Conservation (phyloP, 306 rosid species). For the Prunus mongolica region DNA sequence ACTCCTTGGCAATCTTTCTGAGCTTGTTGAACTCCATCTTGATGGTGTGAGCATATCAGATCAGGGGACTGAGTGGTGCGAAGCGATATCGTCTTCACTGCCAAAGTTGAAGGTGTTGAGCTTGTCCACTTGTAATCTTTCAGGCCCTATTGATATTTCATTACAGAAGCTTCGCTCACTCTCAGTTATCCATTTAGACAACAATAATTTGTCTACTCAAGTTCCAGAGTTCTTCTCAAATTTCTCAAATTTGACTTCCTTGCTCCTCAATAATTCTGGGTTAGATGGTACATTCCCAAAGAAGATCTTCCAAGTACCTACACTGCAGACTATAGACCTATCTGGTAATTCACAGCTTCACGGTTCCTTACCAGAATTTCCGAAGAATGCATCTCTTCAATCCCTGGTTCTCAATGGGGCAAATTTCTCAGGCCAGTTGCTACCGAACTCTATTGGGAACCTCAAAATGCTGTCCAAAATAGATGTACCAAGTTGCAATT, state of each 20-base stretch:
- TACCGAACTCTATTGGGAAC: slow-evolving; percentile 24
- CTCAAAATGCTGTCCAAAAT: slow-evolving; percentile 12
- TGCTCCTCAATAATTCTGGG: neutral
- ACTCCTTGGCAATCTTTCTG: slow-evolving; percentile 21
- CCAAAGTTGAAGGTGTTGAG: slow-evolving; percentile 23
- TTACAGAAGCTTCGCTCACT: slow-evolving; percentile 14
- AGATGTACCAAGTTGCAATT: slow-evolving; percentile 12
- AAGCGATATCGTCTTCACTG: slow-evolving; percentile 20
- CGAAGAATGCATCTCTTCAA: neutral
- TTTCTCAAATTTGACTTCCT: slow-evolving; percentile 21
- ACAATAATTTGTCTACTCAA: neutral
- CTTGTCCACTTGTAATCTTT: slow-evolving; percentile 11
- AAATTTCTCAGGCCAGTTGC: slow-evolving; percentile 10
- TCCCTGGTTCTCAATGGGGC: neutral
- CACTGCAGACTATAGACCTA: slow-evolving; percentile 18
- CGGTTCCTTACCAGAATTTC: slow-evolving; percentile 29
- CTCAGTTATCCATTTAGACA: slow-evolving; percentile 13
- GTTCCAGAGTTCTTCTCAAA: slow-evolving; percentile 23
- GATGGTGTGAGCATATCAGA: slow-evolving; percentile 46
- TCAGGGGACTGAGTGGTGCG: slow-evolving; percentile 41
- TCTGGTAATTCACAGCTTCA: neutral
- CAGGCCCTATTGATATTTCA: slow-evolving; percentile 3
- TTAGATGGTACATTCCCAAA: slow-evolving; percentile 25
- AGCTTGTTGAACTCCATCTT: slow-evolving; percentile 32
- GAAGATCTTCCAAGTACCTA: slow-evolving; percentile 23